A percentile compares a stretch with the other conserved stretches of the same genome.
Conservation (phyloP, 2,329 filamentous ascomycete species). For the Stagonosporopsis rhizophila region DNA sequence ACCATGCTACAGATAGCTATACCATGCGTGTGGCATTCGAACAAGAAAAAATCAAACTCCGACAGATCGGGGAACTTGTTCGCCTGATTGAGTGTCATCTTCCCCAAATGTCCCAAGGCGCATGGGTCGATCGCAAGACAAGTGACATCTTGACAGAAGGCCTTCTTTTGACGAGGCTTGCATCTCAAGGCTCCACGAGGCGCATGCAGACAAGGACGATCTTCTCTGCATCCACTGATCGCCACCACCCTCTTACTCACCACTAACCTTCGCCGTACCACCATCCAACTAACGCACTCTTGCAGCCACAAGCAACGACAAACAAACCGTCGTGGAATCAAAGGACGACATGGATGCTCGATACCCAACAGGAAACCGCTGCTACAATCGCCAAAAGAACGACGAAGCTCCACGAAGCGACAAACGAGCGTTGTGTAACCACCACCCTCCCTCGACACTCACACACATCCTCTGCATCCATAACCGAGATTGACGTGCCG, state of each 20-base stretch:
- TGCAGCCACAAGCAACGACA: background rate
- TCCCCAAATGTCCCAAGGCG: conserved; percentile 11
- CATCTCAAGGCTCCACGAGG: conserved; percentile 10
- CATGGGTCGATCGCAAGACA: conserved; percentile 18
- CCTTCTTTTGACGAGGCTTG: conserved; percentile 12
- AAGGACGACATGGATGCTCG: background rate
- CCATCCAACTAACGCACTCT: background rate
- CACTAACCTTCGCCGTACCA: conserved; percentile 4
- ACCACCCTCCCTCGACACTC: conserved; percentile 9
- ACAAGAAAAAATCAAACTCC: no score
- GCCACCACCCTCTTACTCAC: conserved; percentile 17
- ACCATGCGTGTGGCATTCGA: no score
- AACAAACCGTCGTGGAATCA: conserved; percentile 1
- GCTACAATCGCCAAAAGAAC: background rate
- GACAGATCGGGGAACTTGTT: background rate
- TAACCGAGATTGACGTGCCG: conserved; percentile 12
- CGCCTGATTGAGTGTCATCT: background rate
- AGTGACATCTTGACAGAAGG: conserved; percentile 22
- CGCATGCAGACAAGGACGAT: conserved; percentile 2
- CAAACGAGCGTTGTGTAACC: conserved; percentile 16
- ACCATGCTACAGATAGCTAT: background rate
- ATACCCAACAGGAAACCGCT: background rate
- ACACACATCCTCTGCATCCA: background rate
- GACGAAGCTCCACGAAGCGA: background rate
- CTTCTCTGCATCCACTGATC: conserved; percentile 22